phyloP scores from a whole-genome alignment of 2,329 filamentous ascomycete species.

The Lachnellula subtilissima region DNA sequence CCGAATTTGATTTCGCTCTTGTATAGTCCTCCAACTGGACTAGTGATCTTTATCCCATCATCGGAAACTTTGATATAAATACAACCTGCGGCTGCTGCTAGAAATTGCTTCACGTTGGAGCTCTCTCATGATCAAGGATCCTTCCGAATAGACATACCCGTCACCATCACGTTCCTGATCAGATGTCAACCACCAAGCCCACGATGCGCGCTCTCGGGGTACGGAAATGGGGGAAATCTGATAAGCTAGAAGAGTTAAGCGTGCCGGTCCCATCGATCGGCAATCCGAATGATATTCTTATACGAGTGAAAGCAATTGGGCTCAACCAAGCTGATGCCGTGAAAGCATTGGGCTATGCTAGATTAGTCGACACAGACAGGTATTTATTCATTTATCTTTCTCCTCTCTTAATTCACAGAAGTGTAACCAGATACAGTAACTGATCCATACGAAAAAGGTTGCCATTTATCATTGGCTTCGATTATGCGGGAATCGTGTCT shows the following conservation, averaged over 20 bases:
- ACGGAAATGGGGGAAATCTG: background rate
- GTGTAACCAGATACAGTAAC: too few species aligned
- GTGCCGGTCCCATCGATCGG: background rate
- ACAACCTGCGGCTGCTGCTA: too few species aligned
- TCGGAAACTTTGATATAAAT: too few species aligned
- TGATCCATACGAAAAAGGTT: conserved; percentile 10
- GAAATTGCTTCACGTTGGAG: too few species aligned
- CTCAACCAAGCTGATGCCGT: conserved; percentile 2
- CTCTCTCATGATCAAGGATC: background rate
- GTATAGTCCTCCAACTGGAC: too few species aligned
- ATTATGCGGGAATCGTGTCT: conserved; percentile 34
- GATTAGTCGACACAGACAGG: background rate
- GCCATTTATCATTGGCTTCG: conserved; percentile 39
- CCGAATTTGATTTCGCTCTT: too few species aligned
- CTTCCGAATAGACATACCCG: background rate
- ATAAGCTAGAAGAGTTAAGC: background rate
- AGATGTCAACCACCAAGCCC: background rate
- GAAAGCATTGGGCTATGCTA: background rate
- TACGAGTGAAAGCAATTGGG: background rate
- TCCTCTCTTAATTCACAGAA: too few species aligned
- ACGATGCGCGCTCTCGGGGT: conserved; percentile 1
- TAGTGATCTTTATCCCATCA: too few species aligned
- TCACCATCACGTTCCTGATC: background rate
- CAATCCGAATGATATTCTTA: background rate
- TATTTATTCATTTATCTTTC: background rate